Evolutionary conservation across 345 rosid species (phyloP).

Genomic region (Brassica napus): DNA sequence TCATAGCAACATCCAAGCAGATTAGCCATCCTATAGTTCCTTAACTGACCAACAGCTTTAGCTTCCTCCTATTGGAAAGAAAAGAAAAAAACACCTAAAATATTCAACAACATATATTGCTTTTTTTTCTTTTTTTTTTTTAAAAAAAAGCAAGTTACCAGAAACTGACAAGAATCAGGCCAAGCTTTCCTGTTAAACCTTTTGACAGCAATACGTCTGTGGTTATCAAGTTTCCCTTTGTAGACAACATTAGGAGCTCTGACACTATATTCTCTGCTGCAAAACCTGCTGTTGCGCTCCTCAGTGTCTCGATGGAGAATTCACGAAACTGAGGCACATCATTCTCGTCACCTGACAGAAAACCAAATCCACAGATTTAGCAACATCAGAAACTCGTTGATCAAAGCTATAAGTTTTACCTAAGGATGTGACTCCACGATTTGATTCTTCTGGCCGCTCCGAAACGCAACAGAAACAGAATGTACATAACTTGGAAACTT

Average conservation of each 20-base stretch:
- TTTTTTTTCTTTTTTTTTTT: too few species aligned
- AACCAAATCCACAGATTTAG: too few species aligned
- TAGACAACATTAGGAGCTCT: too few species aligned
- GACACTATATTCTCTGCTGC: too few species aligned
- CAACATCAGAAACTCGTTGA: too few species aligned
- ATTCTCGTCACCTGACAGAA: too few species aligned
- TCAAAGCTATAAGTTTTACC: constrained; percentile 40
- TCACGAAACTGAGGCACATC: too few species aligned
- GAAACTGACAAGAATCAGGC: not conserved
- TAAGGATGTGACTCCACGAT: too few species aligned
- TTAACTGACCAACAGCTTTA: not conserved
- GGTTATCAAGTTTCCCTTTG: constrained; percentile 84
- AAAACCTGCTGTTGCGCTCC: too few species aligned
- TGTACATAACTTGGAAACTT: constrained; percentile 56
- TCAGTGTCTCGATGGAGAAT: too few species aligned
- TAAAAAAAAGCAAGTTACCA: not conserved
- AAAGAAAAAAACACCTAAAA: not conserved
- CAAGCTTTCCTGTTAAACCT: constrained; percentile 73
- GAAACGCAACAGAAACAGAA: constrained; percentile 57
- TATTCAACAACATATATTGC: not conserved
- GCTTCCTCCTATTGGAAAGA: not conserved
- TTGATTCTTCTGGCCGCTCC: constrained; percentile 57
- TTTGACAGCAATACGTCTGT: constrained; percentile 80
- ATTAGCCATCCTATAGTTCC: not conserved
- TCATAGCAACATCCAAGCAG: not conserved